Evolutionary conservation across 768 basidiomycete genomes (phyloP).

Genomic region (Boletus insuetus): DNA sequence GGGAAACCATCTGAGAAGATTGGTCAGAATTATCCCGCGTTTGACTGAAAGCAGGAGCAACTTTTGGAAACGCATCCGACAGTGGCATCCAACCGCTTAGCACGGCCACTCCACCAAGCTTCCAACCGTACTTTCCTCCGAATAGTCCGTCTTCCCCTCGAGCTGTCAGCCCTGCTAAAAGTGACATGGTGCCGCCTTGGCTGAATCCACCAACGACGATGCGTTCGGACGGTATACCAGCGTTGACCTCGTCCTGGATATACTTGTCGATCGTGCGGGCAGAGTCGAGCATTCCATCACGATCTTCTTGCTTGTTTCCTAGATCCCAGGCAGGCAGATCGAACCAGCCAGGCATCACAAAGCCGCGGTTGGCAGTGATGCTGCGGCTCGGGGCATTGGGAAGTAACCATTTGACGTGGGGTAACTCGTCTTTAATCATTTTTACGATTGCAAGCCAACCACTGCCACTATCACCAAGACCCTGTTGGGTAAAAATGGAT

Average conservation of each 20-base stretch:
- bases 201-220: constrained; percentile 89
- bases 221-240: constrained; percentile 62
- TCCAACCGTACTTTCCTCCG: constrained; percentile 42
- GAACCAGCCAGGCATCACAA: constrained; percentile 79
- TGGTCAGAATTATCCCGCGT: constrained; percentile 1
- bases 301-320: constrained; percentile 57
- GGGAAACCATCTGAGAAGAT: constrained; percentile 52
- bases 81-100: constrained; percentile 84
- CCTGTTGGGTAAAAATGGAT: constrained; percentile 38
- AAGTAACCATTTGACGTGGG: constrained; percentile 87
- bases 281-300: constrained; percentile 56
- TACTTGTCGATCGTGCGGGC: constrained; percentile 60
- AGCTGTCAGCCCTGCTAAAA: constrained; percentile 62
- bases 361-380: constrained; percentile 74
- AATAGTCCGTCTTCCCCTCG: constrained; percentile 26
- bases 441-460: constrained; percentile 80
- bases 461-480: constrained; percentile 69
- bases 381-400: constrained; percentile 36
- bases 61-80: constrained; percentile 59
- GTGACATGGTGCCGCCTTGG: constrained; percentile 77
- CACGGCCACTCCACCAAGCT: constrained; percentile 67
- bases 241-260: constrained; percentile 71
- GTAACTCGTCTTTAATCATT: constrained; percentile 56
- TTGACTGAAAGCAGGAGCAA: constrained; percentile 32
- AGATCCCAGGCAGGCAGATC: constrained; percentile 70